Evolutionary conservation across 2,329 filamentous ascomycete species (phyloP).

Genomic region (Emericellopsis atlantica): DNA sequence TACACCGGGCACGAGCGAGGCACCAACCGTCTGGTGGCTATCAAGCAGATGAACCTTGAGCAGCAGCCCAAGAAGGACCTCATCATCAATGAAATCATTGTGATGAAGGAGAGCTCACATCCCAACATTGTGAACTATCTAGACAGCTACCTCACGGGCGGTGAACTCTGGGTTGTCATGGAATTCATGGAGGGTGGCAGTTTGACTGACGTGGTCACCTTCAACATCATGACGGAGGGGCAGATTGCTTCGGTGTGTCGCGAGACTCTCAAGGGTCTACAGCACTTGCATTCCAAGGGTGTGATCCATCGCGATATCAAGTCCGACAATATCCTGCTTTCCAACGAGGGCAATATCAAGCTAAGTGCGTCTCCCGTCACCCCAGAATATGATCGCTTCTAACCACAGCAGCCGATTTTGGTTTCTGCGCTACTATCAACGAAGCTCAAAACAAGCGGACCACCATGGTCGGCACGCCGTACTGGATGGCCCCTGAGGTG

Average conservation of each 20-base stretch:
- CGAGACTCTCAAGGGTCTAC: constrained; percentile 82
- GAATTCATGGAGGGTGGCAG: constrained; percentile 99
- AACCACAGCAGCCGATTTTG: constrained; percentile 68
- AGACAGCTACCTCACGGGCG: constrained; percentile 82
- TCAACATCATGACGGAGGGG: constrained; percentile 97
- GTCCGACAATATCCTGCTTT: constrained; percentile 93
- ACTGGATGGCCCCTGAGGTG: constrained; percentile 99
- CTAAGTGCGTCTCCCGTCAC: constrained; percentile 53
- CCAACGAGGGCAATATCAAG: constrained; percentile 92
- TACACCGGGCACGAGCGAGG: constrained; percentile 80
- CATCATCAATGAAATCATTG: constrained; percentile 97
- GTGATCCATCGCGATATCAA: constrained; percentile 99
- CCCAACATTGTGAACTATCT: constrained; percentile 99
- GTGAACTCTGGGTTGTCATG: constrained; percentile 98
- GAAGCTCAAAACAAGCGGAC: constrained; percentile 94
- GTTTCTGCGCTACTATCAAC: constrained; percentile 97
- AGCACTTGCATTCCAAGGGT: constrained; percentile 93
- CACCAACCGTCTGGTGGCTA: constrained; percentile 81
- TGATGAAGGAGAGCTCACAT: constrained; percentile 98
- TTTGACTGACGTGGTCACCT: constrained; percentile 94
- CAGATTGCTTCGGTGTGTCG: constrained; percentile 94
- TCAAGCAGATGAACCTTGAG: constrained; percentile 99
- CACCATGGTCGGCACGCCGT: constrained; percentile 97
- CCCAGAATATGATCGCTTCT: neutral
- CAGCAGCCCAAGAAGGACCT: constrained; percentile 98